Evolutionary conservation across 129 eudicot genomes (phyloP), one percentile per base, ranked within the genome.

Genomic region (Centella asiatica): DNA sequence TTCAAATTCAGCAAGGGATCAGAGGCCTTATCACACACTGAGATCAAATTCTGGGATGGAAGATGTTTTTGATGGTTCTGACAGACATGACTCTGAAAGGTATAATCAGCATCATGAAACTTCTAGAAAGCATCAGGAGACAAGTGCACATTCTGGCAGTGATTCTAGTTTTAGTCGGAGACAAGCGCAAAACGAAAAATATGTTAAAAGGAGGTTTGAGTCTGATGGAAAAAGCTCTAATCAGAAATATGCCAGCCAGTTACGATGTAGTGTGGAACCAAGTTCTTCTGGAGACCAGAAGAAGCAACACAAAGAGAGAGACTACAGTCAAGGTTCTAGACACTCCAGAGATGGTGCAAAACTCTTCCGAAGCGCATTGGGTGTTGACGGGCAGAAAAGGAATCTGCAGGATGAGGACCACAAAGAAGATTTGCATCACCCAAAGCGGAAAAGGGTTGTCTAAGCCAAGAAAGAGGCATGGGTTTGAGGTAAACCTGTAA

Each of bases 31-130:
- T 69, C 80, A 72, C 46, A 62, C 77, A 27, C 81, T 79, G 61
- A 84, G 83, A 81, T 79, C 94, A 57, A 64, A 55, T 44, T 74
- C 94, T 7, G 87, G 80, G 33, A 73, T 64, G 56, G 87, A 77
- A 50, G 70, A 81, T 45, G 48, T 63, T 26, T 61, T 69, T 39
- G 77, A 71, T 48, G 75, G 79, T 62, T 64, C 73, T 64, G 64
- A 77, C 39, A 68, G 68, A 67, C 55, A 68, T 62, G 72, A 60
- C 56, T 81, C 76, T 25, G 71, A 23, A 57, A 72, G 84, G 52
- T 54, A 76, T 68, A 79, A 68, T 60, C 69, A 72, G 40, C 64
- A 53, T 53, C 59, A 66, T 20, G 69, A 68, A 64, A 76, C 68
- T 65, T 75, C 82, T 63, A 78, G 65, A 62, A 76, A 53, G 58